Evolutionary conservation across 805 yeast species (phyloP).

Genomic region (Candida broadrunensis): DNA sequence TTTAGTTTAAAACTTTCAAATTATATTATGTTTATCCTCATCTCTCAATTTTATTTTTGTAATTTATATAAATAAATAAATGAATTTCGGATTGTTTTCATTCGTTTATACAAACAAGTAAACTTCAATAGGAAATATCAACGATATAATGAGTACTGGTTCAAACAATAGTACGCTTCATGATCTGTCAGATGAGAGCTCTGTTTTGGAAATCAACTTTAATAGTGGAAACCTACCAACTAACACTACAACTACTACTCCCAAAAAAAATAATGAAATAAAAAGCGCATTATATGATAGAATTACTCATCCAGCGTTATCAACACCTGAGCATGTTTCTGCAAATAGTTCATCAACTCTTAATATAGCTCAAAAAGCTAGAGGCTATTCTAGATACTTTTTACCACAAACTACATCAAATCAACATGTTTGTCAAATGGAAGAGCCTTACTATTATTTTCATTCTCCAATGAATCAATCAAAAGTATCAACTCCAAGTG

Average conservation of each 20-base stretch:
- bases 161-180: neutral
- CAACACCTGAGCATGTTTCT: neutral
- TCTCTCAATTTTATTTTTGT: too few species aligned
- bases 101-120: too few species aligned
- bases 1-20: too few species aligned
- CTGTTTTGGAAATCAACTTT: neutral
- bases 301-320: neutral
- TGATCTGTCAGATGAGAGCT: neutral
- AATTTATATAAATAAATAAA: too few species aligned
- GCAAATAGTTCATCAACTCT: constrained; percentile 4
- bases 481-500: neutral
- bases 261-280: too few species aligned
- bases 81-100: too few species aligned
- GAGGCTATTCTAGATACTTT: constrained; percentile 11
- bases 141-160: too few species aligned
- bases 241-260: too few species aligned
- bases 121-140: too few species aligned
- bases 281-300: neutral
- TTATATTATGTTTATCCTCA: too few species aligned
- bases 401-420: neutral
- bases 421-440: constrained; percentile 7
- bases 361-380: constrained; percentile 9
- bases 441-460: constrained; percentile 12
- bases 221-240: neutral
- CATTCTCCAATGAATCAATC: neutral